Percentiles rank a stretch among this genome's conserved stretches.
phyloP scores from a whole-genome alignment of 805 yeast genomes.

The Cephaloascus fragrans region DNA sequence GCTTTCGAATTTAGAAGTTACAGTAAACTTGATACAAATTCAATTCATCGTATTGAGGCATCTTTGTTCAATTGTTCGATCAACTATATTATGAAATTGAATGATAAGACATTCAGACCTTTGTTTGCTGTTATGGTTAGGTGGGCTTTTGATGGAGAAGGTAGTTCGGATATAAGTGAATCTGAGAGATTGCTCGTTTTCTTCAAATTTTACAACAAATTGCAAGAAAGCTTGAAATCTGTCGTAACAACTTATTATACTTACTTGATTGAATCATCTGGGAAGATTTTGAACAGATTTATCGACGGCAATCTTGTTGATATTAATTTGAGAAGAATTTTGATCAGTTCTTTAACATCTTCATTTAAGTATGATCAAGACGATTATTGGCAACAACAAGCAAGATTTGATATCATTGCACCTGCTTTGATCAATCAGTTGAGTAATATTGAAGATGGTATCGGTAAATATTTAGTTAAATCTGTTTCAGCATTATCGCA shows the following conservation, averaged over 20 bases:
- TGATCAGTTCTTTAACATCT: constrained; percentile 62
- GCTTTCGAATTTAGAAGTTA: constrained; percentile 64
- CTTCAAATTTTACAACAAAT: constrained; percentile 75
- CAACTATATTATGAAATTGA: constrained; percentile 75
- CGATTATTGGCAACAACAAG: constrained; percentile 88
- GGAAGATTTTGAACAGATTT: constrained; percentile 42
- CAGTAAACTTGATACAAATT: constrained; percentile 54
- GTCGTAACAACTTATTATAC: constrained; percentile 85
- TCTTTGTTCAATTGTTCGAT: constrained; percentile 67
- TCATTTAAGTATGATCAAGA: constrained; percentile 86
- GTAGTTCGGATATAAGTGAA: constrained; percentile 36
- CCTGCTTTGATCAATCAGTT: constrained; percentile 59
- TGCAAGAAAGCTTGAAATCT: constrained; percentile 77
- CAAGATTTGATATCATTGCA: constrained; percentile 70
- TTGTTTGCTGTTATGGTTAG: constrained; percentile 75
- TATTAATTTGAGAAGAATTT: constrained; percentile 57
- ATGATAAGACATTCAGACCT: constrained; percentile 91
- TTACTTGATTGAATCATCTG: constrained; percentile 71
- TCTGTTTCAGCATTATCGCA: constrained; percentile 66
- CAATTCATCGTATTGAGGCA: constrained; percentile 74
- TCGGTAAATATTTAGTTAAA: constrained; percentile 76
- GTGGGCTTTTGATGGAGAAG: constrained; percentile 90
- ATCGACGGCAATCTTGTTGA: constrained; percentile 27
- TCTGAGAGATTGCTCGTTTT: constrained; percentile 59
- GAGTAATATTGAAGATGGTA: constrained; percentile 53